These are phyloP conservation scores for Candida yuanshanica DNA, from an alignment of 805 yeast species.

Conservation along the genomic window DNA sequence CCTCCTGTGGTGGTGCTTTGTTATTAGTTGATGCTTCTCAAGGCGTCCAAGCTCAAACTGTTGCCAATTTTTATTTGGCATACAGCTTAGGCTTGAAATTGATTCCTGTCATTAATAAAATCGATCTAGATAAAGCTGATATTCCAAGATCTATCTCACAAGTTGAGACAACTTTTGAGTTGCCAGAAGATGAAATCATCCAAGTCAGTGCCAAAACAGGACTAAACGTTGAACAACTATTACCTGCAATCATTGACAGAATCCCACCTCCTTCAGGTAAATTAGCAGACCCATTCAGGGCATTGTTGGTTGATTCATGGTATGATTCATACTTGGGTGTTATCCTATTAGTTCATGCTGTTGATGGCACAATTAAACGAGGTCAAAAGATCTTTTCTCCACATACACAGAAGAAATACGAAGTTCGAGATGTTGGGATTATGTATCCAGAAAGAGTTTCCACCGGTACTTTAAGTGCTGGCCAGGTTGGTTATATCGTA, in stretches of 20 bases:
- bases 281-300: conserved; percentile 48
- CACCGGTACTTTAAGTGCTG: conserved; percentile 63
- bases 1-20: conserved; percentile 93
- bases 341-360: conserved; percentile 74
- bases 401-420: conserved; percentile 71
- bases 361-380: conserved; percentile 71
- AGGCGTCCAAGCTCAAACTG: conserved; percentile 97
- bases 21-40: conserved; percentile 90
- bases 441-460: conserved; percentile 87
- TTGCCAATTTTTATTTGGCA: conserved; percentile 92
- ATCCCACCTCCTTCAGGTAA: conserved; percentile 77
- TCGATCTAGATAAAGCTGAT: conserved; percentile 86
- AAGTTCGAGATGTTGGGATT: conserved; percentile 88
- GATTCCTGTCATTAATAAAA: conserved; percentile 87
- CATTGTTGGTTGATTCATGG: conserved; percentile 95
- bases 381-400: conserved; percentile 77
- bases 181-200: conserved; percentile 66
- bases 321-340: conserved; percentile 92
- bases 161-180: conserved; percentile 77
- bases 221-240: conserved; percentile 63
- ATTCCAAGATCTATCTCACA: conserved; percentile 76
- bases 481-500: conserved; percentile 93
- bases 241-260: conserved; percentile 75
- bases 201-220: conserved; percentile 94
- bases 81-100: conserved; percentile 75